Evolutionary conservation across 306 rosid species (phyloP), one percentile per base, ranked within the genome.

Genomic region (Sindora glabra): DNA sequence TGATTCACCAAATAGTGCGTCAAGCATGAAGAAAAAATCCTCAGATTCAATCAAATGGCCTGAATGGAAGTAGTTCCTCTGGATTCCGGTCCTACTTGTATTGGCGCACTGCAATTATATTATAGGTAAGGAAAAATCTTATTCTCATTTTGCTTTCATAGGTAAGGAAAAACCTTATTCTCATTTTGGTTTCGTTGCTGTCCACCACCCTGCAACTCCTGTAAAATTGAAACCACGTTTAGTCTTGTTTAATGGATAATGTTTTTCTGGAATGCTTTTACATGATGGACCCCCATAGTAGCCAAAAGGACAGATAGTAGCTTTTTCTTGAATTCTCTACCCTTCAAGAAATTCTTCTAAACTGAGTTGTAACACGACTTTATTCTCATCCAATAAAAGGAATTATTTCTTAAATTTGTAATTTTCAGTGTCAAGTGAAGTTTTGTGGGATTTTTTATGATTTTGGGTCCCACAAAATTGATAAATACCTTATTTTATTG

Each of bases 21-120:
- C 99, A 71, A 83, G 67, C 58, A 66, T 82, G 81, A 82, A 62
- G 79, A 84, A 67, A 65, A 65, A 72, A 42, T 71, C 83, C n/a
- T 18, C 82, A 19, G 85, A 74, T 75, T 72, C 87, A 52, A 67
- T 71, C 45, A 92, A 79, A 75, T 86, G 96, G 99, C 65, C 95
- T 16, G 81, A 80, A 42, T 84, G 83, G 90, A 89, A 78, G 86
- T 89, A 72, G 69, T 61, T 63, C 48, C 24, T 5, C 53, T 48
- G 30, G 61, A 62, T 48, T 64, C 56, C 1, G 8, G 55, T 46
- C 45, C 50, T 51, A 67, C 69, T 68, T 53, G 40, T 54, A 39
- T 69, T 45, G 17, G 45, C 42, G 16, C 21, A 37, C 44, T 69
- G 68, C 59, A 32, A 49, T 38, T 55, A 24, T 39, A 14, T 36